Base-by-base conservation (phyloP, 768 basidiomycete species). In the Mrakia blollopis region DNA sequence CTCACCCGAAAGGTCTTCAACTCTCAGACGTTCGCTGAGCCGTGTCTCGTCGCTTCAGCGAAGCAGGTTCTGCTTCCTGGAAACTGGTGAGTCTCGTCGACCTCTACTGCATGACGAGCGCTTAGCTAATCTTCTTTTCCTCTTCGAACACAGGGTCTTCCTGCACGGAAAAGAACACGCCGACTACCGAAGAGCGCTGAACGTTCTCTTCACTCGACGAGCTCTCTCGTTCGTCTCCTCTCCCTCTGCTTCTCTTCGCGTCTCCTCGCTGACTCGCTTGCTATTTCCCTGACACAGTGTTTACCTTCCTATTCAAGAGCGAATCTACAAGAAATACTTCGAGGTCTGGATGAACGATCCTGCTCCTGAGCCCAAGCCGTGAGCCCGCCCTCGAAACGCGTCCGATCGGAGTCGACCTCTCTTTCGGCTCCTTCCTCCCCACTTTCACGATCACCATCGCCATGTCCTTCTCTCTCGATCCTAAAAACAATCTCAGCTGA, bases 1-100 rank as follows among this genome's bases (percentile, higher is more conserved):
- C 93, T 89, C 84, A 86, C 95, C 14, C 91, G 96, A 81, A 98
- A 96, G 85, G 95, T 98, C 80, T 86, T 99, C 82, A 98, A 98
- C 86, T 94, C 94, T 6, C 96, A 97, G 0, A 88, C 85, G 10
- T 90, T 92, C 80, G 92, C 97, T 35, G 95, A 98, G 83, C 97
- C 97, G 0, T 96, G 93, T 82, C 89, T 99, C 28, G 94, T 98
- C 37, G 87, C 93, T 80, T 91, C 93, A 7, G 97, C 93, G 44
- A 97, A 96, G 84, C 86, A 90, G 73, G 86, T 99, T 75, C 87
- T 99, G 63, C 87, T 88, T 72, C 87, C 91, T 2, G 91, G 94
- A 47, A 97, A 96, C 85, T 97, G 94, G 94, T 91, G 81, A 32
- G 85, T 81, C 2, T 50, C 47, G 14, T 52, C 41, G 4, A 11